Evolutionary conservation across 345 rosid genomes (phyloP), one percentile per base, ranked within the genome.

Genomic region (Orychophragmus violaceus): DNA sequence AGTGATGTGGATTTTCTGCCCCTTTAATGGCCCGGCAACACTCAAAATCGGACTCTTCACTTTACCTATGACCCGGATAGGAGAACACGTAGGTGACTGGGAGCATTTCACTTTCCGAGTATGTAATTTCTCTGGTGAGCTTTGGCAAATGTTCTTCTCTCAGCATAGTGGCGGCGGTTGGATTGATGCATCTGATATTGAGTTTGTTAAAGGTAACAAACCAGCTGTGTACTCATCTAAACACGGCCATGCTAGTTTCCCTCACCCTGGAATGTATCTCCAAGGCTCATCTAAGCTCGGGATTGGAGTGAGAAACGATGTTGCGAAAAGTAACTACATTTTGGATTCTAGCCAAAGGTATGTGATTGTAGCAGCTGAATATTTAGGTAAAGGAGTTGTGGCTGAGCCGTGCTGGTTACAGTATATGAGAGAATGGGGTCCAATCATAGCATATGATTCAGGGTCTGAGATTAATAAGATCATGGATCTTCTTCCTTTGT

Each of bases 341-440:
- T 21, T 92, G 28, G 98, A 92, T 61, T 89, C 96, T 4, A 89
- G 90, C 79, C 37, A 58, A n/a, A 85, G 64, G 77, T 92, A 89
- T 71, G 75, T 62, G 72, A 78, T 89, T 3, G 50, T 92, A 59
- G 86, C 96, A 12, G 96, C 91, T 0, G 98, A 89, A 85, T 87
- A 84, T 62, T 87, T 92, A 11, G 88, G 89, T 6, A 73, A 74
- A 36, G 86, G 78, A 69, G 83, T 48, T 32, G 79, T 89, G 13
- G 12, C 28, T 5, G 96, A 92, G 74, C 96, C 96, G 23, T 76
- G 77, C 48, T 92, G 98, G 98, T 74, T 89, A 76, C 87, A 87
- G 71, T 92, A 81, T 52, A 92, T 92, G 98, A 87, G 96, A 78
- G 90, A 92, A 39, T 92, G 98, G 98, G 98, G 96, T 48, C 98